These are phyloP conservation scores for Epichloe aotearoae DNA, from an alignment of 2,329 filamentous ascomycete species.

Conservation along the genomic window DNA sequence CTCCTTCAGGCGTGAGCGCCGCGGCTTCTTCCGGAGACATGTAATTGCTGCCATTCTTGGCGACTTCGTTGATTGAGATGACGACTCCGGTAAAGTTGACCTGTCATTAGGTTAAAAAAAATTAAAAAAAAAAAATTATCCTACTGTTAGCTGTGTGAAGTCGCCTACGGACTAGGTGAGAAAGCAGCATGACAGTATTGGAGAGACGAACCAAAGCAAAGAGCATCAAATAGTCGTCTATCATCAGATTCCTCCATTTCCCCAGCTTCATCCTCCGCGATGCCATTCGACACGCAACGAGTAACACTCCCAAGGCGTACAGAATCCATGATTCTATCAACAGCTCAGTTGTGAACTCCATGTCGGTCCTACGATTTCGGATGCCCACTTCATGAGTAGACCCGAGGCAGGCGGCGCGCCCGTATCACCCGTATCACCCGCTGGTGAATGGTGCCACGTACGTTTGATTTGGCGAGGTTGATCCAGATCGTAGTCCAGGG, in stretches of 20 bases:
- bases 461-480: too few relatives aligned
- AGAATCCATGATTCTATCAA: slow-evolving; percentile 19
- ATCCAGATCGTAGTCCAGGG: too few relatives aligned
- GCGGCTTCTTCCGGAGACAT: slow-evolving; percentile 22
- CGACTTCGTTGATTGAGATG: slow-evolving; percentile 28
- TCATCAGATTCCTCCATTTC: slow-evolving; percentile 32
- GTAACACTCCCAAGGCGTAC: slow-evolving; percentile 13
- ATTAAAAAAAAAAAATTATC: background rate
- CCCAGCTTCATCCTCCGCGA: slow-evolving; percentile 26
- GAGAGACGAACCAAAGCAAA: slow-evolving; percentile 26
- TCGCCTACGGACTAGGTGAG: background rate
- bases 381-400: background rate
- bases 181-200: too few relatives aligned
- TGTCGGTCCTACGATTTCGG: slow-evolving; percentile 2
- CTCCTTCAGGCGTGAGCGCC: slow-evolving; percentile 30
- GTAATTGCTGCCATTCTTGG: slow-evolving; percentile 31
- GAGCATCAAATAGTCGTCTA: slow-evolving; percentile 45
- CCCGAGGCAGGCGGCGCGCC: background rate
- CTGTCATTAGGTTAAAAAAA: background rate
- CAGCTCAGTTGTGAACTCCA: slow-evolving; percentile 15
- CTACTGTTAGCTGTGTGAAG: background rate
- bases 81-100: slow-evolving; percentile 23
- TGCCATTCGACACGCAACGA: slow-evolving; percentile 14
- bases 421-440: background rate
- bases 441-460: too few relatives aligned